Evolutionary conservation across 2,329 filamentous ascomycete genomes (phyloP), one percentile per base, ranked within the genome.

Genomic region (Ceratocystis cubensis): DNA sequence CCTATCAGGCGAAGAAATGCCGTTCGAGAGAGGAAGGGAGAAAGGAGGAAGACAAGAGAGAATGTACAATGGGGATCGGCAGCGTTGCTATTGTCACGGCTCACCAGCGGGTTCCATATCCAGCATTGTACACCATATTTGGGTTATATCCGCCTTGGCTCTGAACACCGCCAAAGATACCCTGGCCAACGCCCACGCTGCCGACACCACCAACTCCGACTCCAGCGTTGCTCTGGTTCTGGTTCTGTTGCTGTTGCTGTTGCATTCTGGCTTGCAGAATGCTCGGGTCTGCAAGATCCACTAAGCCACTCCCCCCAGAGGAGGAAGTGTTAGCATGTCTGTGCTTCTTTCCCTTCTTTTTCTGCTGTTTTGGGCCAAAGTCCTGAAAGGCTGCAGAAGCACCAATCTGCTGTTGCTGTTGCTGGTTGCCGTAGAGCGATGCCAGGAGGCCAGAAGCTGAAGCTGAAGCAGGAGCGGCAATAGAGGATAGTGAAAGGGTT

Each of bases 281-380:
- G 84, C 91, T 96, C 84, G 93, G 93, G 91, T 97, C 92, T 84
- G 89, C 91, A 92, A 96, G 91, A 95, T 97, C 92, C 82, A 95
- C 92, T 93, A 96, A 86, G 83, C 90, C 92, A 89, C 91, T 90
- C 86, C 91, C 92, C 83, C 89, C 89, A 86, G 91, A 96, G 87
- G 93, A 97, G 89, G 92, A 96, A 93, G 93, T 96, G 91, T 96
- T 96, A 94, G 91, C 93, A 88, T 96, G 92, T 87, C 92, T 95
- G 84, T 96, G 93, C 91, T 96, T 96, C 87, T 96, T 96, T 83
- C 91, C 91, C 91, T 96, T 96, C 86, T 96, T 96, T 88, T 96
- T 96, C 85, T 94, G 91, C 87, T 95, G 91, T 87, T 96, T 95
- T 81, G 89, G 88, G 81, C 88, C 88, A 81, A 88, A 87, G 77